Base-by-base conservation (phyloP, 148 eudicot genomes). In the Cornus kousa region DNA sequence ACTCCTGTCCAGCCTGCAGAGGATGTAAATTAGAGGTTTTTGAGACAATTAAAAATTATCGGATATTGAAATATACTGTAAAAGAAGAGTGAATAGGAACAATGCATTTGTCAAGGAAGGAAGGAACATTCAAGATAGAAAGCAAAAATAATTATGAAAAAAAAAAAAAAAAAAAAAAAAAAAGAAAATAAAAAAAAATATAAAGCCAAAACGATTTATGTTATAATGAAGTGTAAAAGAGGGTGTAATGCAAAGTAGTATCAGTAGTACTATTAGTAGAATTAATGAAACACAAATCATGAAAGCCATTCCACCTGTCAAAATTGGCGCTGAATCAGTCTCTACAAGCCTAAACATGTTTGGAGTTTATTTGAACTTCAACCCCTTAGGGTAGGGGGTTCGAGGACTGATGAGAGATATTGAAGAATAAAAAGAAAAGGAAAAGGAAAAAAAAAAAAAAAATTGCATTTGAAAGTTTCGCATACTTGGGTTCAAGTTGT, bases 1-100 rank as follows among this genome's bases (percentile, higher is more conserved):
- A 95, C 91, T 55, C 97, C 98, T 19, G 88, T 93, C 93, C 95
- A 86, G 80, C 97, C 98, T 95, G 84, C 68, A 66, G 57, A 59
- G 35, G 67, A 68, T 13, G 16, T 14, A 77, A 48, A 80, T 3
- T 28, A 76, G 35, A 46, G 33, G 37, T 40, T 23, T 76, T 50
- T 33, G 77, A 50, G 72, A 50, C 9, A 67, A 67, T 9, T 3
- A 64, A 24, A 6, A 11, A 24, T 48, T 10, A 67, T 23, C 32
- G 20, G 20, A 16, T 33, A 20, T 68, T 31, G 7, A 62, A 17
- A 62, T 31, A 32, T 77, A 50, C n/a, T 48, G 73, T 22, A 67
- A 37, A 48, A 24, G 39, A 10, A 75, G 11, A 37, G 17, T 5
- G 70, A 75, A 40, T 19, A 35, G 37, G 37, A 75, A 68, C 19